phyloP scores from a whole-genome alignment of 148 eudicot species.

The Hydrangea macrophylla region DNA sequence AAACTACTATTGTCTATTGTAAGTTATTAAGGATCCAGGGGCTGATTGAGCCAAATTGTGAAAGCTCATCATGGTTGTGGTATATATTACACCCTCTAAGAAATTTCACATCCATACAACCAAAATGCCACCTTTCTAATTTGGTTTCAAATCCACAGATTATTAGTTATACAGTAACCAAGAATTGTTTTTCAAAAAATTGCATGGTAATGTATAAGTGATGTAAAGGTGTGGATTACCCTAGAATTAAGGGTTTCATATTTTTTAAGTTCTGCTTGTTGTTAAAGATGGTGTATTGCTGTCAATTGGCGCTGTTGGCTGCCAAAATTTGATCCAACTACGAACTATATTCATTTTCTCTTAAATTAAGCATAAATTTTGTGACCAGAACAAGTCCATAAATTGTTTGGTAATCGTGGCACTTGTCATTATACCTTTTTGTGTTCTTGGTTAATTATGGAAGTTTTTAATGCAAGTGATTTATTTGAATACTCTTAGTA shows the following conservation, averaged over 20 bases:
- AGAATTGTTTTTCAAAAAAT: too few species aligned
- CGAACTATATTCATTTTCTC: too few species aligned
- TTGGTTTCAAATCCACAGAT: too few species aligned
- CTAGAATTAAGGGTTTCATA: background rate
- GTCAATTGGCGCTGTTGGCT: background rate
- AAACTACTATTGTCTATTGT: too few species aligned
- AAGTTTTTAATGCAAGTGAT: background rate
- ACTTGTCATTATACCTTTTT: too few species aligned
- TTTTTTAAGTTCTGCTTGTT: background rate
- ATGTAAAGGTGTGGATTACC: background rate
- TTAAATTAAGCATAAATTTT: too few species aligned
- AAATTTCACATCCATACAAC: background rate
- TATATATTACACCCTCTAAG: background rate
- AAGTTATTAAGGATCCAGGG: too few species aligned
- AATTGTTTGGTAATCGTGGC: too few species aligned
- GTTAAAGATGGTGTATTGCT: background rate
- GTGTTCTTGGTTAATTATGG: background rate
- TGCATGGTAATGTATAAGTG: too few species aligned
- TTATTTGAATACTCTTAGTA: background rate
- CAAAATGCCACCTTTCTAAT: background rate
- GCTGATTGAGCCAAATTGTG: background rate
- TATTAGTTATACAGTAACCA: background rate
- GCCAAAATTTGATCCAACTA: too few species aligned
- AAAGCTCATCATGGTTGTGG: background rate
- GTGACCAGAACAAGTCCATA: too few species aligned